Percentiles rank a stretch among this genome's conserved stretches.
Conservation (phyloP, 1,139 yeast species). For the Kurtzmaniella quercitrusa region DNA sequence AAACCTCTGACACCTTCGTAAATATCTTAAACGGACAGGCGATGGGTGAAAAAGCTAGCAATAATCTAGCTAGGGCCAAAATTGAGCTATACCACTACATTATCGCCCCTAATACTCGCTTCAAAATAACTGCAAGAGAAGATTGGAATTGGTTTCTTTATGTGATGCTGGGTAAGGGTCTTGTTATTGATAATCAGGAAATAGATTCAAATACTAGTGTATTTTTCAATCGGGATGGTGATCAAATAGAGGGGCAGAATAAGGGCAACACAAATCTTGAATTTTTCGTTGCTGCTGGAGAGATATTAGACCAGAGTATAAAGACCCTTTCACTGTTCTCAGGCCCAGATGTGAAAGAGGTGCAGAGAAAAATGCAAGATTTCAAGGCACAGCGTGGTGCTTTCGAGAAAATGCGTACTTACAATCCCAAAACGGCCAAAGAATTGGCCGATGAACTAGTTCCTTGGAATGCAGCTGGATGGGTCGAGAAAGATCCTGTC, state of each 20-base stretch:
- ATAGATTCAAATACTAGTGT: constrained; percentile 49
- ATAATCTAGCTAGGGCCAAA: constrained; percentile 27
- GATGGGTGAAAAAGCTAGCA: constrained; percentile 19
- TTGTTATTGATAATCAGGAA: constrained; percentile 37
- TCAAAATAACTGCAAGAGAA: constrained; percentile 44
- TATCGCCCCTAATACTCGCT: constrained; percentile 57
- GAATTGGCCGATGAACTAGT: neutral
- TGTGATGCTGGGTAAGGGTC: constrained; percentile 46
- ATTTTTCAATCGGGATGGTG: constrained; percentile 69
- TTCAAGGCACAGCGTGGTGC: constrained; percentile 46
- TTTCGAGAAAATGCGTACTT: constrained; percentile 12
- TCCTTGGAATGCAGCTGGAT: neutral
- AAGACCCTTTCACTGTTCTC: constrained; percentile 92
- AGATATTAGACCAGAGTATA: constrained; percentile 68
- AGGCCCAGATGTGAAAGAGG: constrained; percentile 59
- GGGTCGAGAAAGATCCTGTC: neutral
- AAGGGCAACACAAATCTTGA: constrained; percentile 33
- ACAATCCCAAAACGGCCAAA: neutral
- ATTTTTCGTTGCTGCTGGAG: constrained; percentile 73
- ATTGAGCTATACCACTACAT: constrained; percentile 33
- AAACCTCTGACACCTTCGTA: constrained; percentile 16
- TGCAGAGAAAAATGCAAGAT: constrained; percentile 65
- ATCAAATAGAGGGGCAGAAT: constrained; percentile 47
- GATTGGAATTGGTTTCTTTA: constrained; percentile 75
- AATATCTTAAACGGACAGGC: constrained; percentile 24